A percentile compares a stretch with the other conserved stretches of the same genome.
These are phyloP conservation scores for Phytopythium oedochilum DNA, from an alignment of 352 stramenopile genomes.

Conservation along the genomic window DNA sequence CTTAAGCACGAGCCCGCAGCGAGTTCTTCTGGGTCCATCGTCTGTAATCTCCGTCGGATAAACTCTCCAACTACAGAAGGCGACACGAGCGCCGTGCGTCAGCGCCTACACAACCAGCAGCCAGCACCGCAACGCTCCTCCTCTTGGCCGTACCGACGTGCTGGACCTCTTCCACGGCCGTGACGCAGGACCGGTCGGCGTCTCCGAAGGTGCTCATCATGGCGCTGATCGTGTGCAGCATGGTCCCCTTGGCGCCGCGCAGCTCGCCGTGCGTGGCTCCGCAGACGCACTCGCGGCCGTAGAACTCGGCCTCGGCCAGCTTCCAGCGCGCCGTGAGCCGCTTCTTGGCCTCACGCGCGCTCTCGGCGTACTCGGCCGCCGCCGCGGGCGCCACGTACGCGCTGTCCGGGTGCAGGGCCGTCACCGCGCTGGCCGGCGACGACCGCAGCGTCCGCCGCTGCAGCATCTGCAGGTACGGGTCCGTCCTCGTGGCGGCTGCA, in stretches of 20 bases:
- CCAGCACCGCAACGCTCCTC: not conserved
- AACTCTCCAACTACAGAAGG: constrained; percentile 46
- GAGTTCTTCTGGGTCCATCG: constrained; percentile 41
- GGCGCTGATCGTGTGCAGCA: constrained; percentile 59
- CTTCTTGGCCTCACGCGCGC: constrained; percentile 14
- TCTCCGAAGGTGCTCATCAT: constrained; percentile 88
- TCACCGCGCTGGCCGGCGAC: not conserved
- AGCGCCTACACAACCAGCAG: not conserved
- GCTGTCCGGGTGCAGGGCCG: constrained; percentile 42
- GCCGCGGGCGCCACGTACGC: constrained; percentile 50
- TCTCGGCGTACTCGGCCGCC: constrained; percentile 45
- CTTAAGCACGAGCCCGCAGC: constrained; percentile 40
- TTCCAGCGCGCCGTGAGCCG: constrained; percentile 59
- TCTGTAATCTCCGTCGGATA: constrained; percentile 29
- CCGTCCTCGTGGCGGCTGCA: constrained; percentile 26
- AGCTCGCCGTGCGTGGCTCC: constrained; percentile 38
- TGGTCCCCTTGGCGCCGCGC: constrained; percentile 30
- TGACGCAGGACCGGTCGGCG: constrained; percentile 41
- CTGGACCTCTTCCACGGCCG: constrained; percentile 57
- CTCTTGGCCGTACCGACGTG: constrained; percentile 35
- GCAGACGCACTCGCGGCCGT: constrained; percentile 53
- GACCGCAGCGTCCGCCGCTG: constrained; percentile 58
- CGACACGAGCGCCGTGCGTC: not conserved
- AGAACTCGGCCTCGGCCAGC: constrained; percentile 69
- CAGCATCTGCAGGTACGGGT: constrained; percentile 80